Evolutionary conservation across 164 flowering plant species (phyloP).

Genomic region (Aristolochia californica): DNA sequence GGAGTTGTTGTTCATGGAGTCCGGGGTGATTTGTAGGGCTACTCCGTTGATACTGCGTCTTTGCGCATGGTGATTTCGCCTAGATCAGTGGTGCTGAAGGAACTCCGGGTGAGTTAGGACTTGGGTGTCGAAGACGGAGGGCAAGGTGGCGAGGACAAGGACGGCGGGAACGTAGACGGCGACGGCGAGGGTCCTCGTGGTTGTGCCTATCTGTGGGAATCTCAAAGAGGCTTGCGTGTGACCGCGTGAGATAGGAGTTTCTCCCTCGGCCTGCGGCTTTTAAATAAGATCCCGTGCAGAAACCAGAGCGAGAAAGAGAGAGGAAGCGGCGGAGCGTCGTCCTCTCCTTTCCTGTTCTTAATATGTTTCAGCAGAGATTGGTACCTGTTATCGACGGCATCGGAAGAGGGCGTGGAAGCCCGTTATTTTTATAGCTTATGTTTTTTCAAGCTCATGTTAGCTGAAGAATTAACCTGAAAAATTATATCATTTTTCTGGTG

Average conservation of each 20-base stretch:
- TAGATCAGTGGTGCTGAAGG: conserved; percentile 2
- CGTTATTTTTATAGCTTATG: too few species aligned
- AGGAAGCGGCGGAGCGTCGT: neutral
- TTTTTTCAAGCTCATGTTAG: too few species aligned
- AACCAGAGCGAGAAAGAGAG: neutral
- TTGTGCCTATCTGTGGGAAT: neutral
- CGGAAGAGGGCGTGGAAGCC: too few species aligned
- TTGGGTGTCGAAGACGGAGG: neutral
- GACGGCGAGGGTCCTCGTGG: neutral
- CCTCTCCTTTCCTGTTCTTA: neutral
- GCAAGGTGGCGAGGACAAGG: neutral
- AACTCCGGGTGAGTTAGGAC: neutral
- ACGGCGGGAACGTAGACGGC: neutral
- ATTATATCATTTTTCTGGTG: too few species aligned
- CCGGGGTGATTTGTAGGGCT: conserved; percentile 35
- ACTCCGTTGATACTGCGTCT: conserved; percentile 14
- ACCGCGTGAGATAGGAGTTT: neutral
- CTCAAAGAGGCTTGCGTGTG: neutral
- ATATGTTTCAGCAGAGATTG: too few species aligned
- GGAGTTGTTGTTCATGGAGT: conserved; percentile 15
- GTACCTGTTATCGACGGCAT: too few species aligned
- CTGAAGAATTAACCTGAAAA: too few species aligned
- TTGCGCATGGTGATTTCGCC: neutral
- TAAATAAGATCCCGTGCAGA: too few species aligned
- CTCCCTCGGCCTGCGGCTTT: neutral